Evolutionary conservation across 352 stramenopile genomes (phyloP).

Genomic region (Phytophthora fragariae): DNA sequence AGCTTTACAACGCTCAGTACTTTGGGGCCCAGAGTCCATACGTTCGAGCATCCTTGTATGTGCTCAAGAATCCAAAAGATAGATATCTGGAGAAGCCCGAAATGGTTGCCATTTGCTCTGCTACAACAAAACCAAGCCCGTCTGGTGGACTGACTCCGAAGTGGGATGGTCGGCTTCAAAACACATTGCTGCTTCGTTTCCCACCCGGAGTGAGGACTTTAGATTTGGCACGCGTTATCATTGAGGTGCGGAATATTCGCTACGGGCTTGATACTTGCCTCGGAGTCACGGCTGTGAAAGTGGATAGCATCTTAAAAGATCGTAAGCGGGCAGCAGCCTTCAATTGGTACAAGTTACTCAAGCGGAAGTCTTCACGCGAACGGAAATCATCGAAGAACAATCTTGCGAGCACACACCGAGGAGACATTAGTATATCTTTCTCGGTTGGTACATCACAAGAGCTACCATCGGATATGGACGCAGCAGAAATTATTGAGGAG

Average conservation of each 20-base stretch:
- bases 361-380: slow-evolving; percentile 76
- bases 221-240: slow-evolving; percentile 80
- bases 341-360: slow-evolving; percentile 90
- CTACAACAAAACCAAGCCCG: slow-evolving; percentile 80
- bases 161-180: slow-evolving; percentile 80
- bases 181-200: slow-evolving; percentile 81
- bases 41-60: slow-evolving; percentile 80
- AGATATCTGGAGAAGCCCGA: slow-evolving; percentile 79
- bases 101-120: slow-evolving; percentile 79
- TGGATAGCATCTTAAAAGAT: slow-evolving; percentile 84
- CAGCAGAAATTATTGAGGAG: slow-evolving; percentile 41
- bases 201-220: slow-evolving; percentile 65
- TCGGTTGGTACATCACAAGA: slow-evolving; percentile 87
- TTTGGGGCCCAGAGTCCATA: slow-evolving; percentile 89
- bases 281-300: slow-evolving; percentile 82
- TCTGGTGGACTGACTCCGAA: slow-evolving; percentile 77
- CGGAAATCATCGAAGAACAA: slow-evolving; percentile 49
- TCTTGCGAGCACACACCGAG: slow-evolving; percentile 70
- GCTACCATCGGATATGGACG: slow-evolving; percentile 71
- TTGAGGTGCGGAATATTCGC: slow-evolving; percentile 86
- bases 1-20: slow-evolving; percentile 89
- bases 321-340: slow-evolving; percentile 79
- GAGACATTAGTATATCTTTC: slow-evolving; percentile 82
- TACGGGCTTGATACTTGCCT: slow-evolving; percentile 89
- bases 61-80: slow-evolving; percentile 86